phyloP scores from a whole-genome alignment of 2,329 filamentous ascomycete genomes.

The Neonectria ditissima region DNA sequence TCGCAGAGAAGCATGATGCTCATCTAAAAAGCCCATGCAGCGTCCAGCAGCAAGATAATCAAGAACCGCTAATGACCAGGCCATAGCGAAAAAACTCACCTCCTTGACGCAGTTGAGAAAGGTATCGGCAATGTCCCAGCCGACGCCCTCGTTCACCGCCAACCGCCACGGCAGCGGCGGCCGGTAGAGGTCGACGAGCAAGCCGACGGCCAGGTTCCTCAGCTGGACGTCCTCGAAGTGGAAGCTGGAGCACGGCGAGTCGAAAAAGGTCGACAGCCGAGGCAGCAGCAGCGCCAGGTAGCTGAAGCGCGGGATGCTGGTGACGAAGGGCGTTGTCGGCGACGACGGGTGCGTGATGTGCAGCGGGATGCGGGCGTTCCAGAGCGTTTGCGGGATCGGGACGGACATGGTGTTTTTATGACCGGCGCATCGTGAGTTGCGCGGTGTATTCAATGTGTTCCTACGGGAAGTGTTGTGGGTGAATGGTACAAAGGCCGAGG shows the following conservation, averaged over 20 bases:
- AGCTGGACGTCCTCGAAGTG: conserved; percentile 67
- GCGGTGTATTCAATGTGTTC: background rate
- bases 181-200: conserved; percentile 69
- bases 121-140: conserved; percentile 71
- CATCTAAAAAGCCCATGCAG: background rate
- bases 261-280: conserved; percentile 65
- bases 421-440: conserved; percentile 31
- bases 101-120: conserved; percentile 75
- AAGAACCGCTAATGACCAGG: background rate
- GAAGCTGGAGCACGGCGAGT: conserved; percentile 67
- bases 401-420: conserved; percentile 47
- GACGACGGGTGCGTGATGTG: conserved; percentile 64
- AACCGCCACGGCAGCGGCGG: conserved; percentile 67
- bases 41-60: background rate
- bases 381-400: conserved; percentile 61
- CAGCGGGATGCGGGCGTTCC: conserved; percentile 66
- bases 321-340: conserved; percentile 63
- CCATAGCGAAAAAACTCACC: conserved; percentile 49
- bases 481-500: no score
- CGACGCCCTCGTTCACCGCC: conserved; percentile 64
- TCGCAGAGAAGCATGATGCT: background rate
- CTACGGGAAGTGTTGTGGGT: conserved; percentile 3
- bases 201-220: conserved; percentile 64
- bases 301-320: conserved; percentile 67
- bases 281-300: conserved; percentile 70